Base-by-base conservation (phyloP, 768 basidiomycete genomes). In the Auricularia auricula-judae region DNA sequence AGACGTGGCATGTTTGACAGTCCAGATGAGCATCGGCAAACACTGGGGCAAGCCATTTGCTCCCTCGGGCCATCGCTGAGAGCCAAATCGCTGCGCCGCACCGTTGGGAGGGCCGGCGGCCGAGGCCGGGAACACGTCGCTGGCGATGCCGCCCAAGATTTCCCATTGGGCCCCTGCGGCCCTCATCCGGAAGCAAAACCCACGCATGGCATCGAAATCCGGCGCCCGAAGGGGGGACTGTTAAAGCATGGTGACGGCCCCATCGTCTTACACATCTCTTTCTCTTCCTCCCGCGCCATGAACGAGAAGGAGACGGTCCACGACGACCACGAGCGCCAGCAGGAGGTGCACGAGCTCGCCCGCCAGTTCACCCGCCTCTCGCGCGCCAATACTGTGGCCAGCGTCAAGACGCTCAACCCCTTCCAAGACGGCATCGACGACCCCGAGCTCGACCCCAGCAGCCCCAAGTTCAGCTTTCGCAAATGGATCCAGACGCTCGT, bases 391-490 rank as follows among this genome's bases (percentile, higher is more conserved):
- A 51, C 47, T 1, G 11, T 12, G 8, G 18, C 14, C 7, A 51
- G 47, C 47, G 47, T 51, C 18, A 16, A 5, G 18, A 51, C 47
- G 47, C 10, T 29, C 14, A 72, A 69, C 65, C 67, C 68, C 63
- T 76, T 74, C 63, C 64, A 71, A 11, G 23, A 29, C 29, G 73
- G 71, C 43, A 62, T 68, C 8, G 62, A 68, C 39, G 75, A 70
- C 62, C 71, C 70, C 63, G 68, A 71, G 4, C 69, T 77, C 61
- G 74, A 78, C 67, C 78, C 78, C 14, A 73, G 69, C 61, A 74
- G 74, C 0, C 66, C 67, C 11, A 71, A 71, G 65, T 79, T 79
- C 62, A 71, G 77, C 63, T 71, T 72, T 12, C 65, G 69, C 44
- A 70, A 67, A 43, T 79, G 76, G 75, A 71, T 74, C 43, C 71